Percentiles rank a stretch among this genome's conserved stretches.
These are phyloP conservation scores for Petunia secreta DNA, from an alignment of 257 asterid species.

Conservation along the genomic window DNA sequence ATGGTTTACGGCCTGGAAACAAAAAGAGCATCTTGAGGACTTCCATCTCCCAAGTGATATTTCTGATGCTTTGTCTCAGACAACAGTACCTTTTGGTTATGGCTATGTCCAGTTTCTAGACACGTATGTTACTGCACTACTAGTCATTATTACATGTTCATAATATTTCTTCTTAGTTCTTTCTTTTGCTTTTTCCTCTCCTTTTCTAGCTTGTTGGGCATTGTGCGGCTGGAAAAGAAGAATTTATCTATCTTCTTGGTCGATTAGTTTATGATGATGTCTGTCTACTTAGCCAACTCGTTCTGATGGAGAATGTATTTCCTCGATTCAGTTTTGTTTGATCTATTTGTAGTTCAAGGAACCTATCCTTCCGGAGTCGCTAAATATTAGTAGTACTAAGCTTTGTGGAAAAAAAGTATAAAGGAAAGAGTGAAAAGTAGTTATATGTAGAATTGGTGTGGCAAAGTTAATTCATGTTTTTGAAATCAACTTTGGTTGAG, in stretches of 20 bases:
- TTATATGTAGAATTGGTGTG: background rate
- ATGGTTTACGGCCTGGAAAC: conserved; percentile 98
- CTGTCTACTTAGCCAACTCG: background rate
- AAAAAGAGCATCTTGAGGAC: conserved; percentile 69
- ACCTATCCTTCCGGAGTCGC: background rate
- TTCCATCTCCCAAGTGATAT: conserved; percentile 73
- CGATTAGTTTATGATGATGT: conserved; percentile 1
- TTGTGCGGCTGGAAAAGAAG: background rate
- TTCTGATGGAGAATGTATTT: background rate
- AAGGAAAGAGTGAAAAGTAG: background rate
- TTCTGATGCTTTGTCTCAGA: conserved; percentile 71
- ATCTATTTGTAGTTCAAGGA: background rate
- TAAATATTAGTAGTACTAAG: background rate
- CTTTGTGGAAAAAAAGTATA: background rate
- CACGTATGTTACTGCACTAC: conserved; percentile 55
- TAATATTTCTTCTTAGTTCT: background rate
- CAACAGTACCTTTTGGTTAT: conserved; percentile 82
- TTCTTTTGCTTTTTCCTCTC: background rate
- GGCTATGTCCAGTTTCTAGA: conserved; percentile 83
- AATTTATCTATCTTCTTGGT: background rate
- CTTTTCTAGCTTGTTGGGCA: background rate
- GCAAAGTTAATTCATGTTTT: background rate
- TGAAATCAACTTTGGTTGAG: background rate
- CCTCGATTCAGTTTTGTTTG: background rate
- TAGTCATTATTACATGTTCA: background rate